Percentiles rank a stretch among this genome's conserved stretches.
phyloP scores from a whole-genome alignment of 2,329 filamentous ascomycete species.

The Fusarium agapanthi region DNA sequence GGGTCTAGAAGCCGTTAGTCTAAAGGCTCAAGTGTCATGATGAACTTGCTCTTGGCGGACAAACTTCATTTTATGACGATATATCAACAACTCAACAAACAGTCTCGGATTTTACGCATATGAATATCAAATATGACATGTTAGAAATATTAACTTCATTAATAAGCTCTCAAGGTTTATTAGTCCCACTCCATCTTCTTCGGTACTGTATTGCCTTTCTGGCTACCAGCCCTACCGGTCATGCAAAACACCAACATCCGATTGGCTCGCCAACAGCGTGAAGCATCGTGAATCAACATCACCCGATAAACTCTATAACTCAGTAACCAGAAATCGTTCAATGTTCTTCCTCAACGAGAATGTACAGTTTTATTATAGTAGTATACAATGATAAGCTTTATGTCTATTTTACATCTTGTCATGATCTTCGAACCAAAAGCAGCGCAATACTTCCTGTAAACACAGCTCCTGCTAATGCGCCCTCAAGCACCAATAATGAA shows the following conservation, averaged over 20 bases:
- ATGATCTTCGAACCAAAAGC: slow-evolving; percentile 52
- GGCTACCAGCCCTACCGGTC: slow-evolving; percentile 29
- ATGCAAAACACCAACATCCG: slow-evolving; percentile 18
- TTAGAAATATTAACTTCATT: neutral
- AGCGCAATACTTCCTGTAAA: slow-evolving; percentile 64
- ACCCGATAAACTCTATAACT: neutral
- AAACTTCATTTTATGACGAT: neutral
- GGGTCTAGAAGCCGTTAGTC: neutral
- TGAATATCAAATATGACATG: neutral
- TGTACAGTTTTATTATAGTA: slow-evolving; percentile 22
- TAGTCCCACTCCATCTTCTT: slow-evolving; percentile 5
- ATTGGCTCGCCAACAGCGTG: slow-evolving; percentile 12
- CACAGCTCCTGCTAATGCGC: slow-evolving; percentile 71
- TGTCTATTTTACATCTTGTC: slow-evolving; percentile 30
- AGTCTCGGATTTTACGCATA: neutral
- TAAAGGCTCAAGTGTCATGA: slow-evolving; percentile 1
- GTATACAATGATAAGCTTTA: slow-evolving; percentile 30
- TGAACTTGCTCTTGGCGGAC: neutral
- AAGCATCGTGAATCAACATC: slow-evolving; percentile 9
- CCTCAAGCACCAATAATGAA: slow-evolving; percentile 74
- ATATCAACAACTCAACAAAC: neutral
- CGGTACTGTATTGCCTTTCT: neutral
- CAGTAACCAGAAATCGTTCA: neutral
- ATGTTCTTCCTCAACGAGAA: neutral
- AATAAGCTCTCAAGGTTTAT: slow-evolving; percentile 4